These are phyloP conservation scores for Trypanosoma boissoni DNA, from an alignment of 208 protist genomes.

Conservation along the genomic window DNA sequence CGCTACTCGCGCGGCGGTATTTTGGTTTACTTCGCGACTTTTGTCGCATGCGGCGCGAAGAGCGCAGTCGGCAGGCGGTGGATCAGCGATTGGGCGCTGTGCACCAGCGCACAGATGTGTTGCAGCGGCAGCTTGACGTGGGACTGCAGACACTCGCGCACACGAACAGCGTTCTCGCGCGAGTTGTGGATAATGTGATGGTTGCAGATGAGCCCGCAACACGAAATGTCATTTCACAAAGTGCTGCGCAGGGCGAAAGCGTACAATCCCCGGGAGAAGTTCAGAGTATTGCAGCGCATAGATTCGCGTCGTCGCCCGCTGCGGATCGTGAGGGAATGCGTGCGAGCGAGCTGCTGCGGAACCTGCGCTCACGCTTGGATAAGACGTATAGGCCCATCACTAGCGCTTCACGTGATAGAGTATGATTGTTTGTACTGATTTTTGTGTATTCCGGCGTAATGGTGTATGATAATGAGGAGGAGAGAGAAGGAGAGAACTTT, in stretches of 20 bases:
- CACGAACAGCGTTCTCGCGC: constrained; percentile 27
- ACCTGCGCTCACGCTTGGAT: constrained; percentile 14
- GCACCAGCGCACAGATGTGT: constrained; percentile 9
- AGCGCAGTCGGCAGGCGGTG: not conserved
- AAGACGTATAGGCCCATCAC: constrained; percentile 9
- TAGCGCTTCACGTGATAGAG: not conserved
- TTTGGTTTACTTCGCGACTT: constrained; percentile 21
- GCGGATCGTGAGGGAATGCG: not conserved
- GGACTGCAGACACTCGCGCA: constrained; percentile 28
- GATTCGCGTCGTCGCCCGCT: not conserved
- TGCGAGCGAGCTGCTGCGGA: constrained; percentile 14
- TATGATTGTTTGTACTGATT: constrained; percentile 2
- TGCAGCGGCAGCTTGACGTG: constrained; percentile 24
- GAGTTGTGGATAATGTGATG: constrained; percentile 23
- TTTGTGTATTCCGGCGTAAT: constrained; percentile 23
- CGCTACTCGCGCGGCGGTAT: constrained; percentile 23
- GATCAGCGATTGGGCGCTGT: constrained; percentile 12
- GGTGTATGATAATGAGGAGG: too few species aligned
- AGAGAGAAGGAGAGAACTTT: too few species aligned
- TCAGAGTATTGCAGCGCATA: not conserved
- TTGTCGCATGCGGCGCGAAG: constrained; percentile 9
- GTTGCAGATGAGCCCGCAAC: constrained; percentile 22
- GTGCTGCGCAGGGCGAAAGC: not conserved
- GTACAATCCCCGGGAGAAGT: constrained; percentile 1
- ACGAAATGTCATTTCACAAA: too few species aligned